Conservation (phyloP, 441 rosid species). For the Sinapis alba region DNA sequence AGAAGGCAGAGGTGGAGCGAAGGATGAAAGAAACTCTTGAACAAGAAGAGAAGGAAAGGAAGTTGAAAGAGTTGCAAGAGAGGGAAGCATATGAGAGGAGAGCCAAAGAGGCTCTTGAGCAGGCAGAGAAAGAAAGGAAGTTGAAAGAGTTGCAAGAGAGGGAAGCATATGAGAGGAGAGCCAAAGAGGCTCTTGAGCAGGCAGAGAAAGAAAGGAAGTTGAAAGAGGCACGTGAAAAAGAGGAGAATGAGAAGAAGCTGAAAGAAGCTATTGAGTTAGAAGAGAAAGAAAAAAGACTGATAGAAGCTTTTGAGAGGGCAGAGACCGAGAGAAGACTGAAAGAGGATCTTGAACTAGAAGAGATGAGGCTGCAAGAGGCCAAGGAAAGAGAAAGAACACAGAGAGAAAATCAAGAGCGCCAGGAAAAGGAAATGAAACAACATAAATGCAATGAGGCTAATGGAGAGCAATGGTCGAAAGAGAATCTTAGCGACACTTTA, state of each 20-base stretch:
- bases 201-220: slow-evolving; percentile 44
- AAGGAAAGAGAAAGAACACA: slow-evolving; percentile 27
- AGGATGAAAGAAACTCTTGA: slow-evolving; percentile 42
- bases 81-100: slow-evolving; percentile 47
- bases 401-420: slow-evolving; percentile 28
- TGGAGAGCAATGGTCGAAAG: slow-evolving; percentile 42
- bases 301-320: slow-evolving; percentile 46
- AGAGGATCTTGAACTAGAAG: slow-evolving; percentile 45
- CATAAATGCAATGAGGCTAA: slow-evolving; percentile 37
- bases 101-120: slow-evolving; percentile 38
- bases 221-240: slow-evolving; percentile 42
- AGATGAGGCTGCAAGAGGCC: slow-evolving; percentile 33
- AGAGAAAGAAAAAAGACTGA: slow-evolving; percentile 45
- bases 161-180: slow-evolving; percentile 47
- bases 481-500: slow-evolving; percentile 18
- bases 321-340: slow-evolving; percentile 48
- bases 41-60: slow-evolving; percentile 44
- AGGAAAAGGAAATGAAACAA: slow-evolving; percentile 34
- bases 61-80: slow-evolving; percentile 33
- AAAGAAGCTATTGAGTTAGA: slow-evolving; percentile 44
- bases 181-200: slow-evolving; percentile 38
- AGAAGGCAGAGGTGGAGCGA: slow-evolving; percentile 48
- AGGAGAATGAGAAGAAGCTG: slow-evolving; percentile 46
- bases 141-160: slow-evolving; percentile 34
- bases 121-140: slow-evolving; percentile 45